Evolutionary conservation across 768 basidiomycete species (phyloP), one percentile per base, ranked within the genome.

Genomic region (Brasilioporus rufonigricans): DNA sequence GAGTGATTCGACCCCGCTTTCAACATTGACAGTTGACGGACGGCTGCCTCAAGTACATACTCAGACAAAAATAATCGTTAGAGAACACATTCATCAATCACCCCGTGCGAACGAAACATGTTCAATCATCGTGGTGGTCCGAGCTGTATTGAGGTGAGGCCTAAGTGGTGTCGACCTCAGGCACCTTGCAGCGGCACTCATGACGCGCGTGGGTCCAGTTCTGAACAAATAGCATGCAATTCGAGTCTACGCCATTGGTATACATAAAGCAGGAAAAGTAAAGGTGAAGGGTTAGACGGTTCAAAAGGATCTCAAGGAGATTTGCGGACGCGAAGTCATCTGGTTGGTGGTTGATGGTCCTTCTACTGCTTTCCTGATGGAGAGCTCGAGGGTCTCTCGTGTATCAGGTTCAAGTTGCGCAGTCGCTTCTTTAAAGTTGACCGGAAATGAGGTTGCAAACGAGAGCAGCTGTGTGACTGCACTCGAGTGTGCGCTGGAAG

Each of bases 381-480:
- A 86, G 41, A 79, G 77, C 68, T 98, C 95, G 48, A 98, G 68
- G 23, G 80, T 71, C 45, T 86, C 84, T 43, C 85, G 74, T 7
- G 77, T 77, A 0, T 76, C 68, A 8, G 76, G 66, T 27, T 87
- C 84, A 21, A 98, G 76, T 45, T 80, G 83, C 10, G 74, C 78
- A 3, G 90, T 87, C 1, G 89, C 91, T 43, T 93, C 91, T 67
- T 91, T 93, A 80, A 98, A 98, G 13, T 87, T 81, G 5, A 73
- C 66, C 0, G 95, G 89, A 4, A 85, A 82, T 0, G 79, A 71
- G 1, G 87, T 79, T 0, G 93, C 93, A 53, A 91, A 86, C 2
- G 77, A 71, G 27, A 98, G 71, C 1, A 97, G 69, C 48, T 91
- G 86, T 3, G 79, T 68, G 21, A 91, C 77, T 3, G 84, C 83